These are phyloP conservation scores for Luffa acutangula DNA, from an alignment of 306 rosid genomes.

Conservation along the genomic window DNA sequence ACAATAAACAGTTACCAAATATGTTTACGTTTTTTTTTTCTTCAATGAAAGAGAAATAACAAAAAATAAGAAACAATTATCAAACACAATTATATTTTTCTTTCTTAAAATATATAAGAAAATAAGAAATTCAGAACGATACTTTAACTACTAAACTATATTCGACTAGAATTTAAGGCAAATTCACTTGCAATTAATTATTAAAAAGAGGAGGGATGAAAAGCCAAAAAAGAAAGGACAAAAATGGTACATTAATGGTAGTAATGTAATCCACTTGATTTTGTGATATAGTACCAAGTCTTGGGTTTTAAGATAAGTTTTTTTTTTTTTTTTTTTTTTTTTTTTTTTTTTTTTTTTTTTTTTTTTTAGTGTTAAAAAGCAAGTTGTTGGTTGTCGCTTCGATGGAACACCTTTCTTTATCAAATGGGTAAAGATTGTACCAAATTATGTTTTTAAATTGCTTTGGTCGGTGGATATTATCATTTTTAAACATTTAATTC, in stretches of 20 bases:
- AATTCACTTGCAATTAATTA: not conserved
- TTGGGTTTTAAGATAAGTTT: not conserved
- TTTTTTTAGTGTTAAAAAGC: too few relatives aligned
- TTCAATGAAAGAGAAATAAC: too few relatives aligned
- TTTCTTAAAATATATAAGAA: too few relatives aligned
- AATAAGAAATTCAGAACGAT: too few relatives aligned
- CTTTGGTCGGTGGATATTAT: not conserved
- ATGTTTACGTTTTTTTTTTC: too few relatives aligned
- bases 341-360: not conserved
- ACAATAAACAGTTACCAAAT: too few relatives aligned
- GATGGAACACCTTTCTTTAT: not conserved
- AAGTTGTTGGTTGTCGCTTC: not conserved
- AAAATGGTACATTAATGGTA: not conserved
- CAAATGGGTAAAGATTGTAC: not conserved
- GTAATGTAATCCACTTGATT: not conserved
- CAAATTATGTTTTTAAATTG: not conserved
- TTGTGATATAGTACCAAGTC: not conserved
- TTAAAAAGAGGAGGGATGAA: not conserved
- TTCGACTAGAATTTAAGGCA: too few relatives aligned
- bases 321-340: too few relatives aligned
- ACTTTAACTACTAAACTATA: too few relatives aligned
- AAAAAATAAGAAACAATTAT: too few relatives aligned
- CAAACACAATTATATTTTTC: too few relatives aligned
- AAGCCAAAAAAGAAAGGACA: not conserved
- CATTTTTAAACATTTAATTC: not conserved